Percentiles rank a stretch among this genome's conserved stretches.
These are phyloP conservation scores for Obba rivulosa DNA, from an alignment of 768 basidiomycete species.

Conservation along the genomic window DNA sequence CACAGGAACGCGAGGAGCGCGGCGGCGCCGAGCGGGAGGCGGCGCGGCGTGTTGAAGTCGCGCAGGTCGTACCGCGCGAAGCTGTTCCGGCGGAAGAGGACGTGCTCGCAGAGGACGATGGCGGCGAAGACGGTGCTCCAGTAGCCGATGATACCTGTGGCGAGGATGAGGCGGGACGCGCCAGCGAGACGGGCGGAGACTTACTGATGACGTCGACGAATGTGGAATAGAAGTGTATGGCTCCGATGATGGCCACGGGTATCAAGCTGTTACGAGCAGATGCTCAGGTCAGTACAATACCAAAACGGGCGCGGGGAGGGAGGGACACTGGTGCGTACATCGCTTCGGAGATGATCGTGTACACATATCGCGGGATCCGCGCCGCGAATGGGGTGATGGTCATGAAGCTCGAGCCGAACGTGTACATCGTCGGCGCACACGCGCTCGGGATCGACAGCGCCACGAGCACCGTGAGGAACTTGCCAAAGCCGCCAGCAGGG, in stretches of 20 bases:
- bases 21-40: slow-evolving; percentile 37
- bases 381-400: slow-evolving; percentile 27
- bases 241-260: slow-evolving; percentile 44
- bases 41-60: slow-evolving; percentile 29
- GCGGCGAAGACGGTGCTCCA: slow-evolving; percentile 34
- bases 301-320: background rate
- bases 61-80: slow-evolving; percentile 33
- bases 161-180: slow-evolving; percentile 1
- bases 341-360: slow-evolving; percentile 38
- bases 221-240: slow-evolving; percentile 37
- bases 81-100: slow-evolving; percentile 34
- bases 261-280: slow-evolving; percentile 31
- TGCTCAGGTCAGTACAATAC: background rate
- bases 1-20: slow-evolving; percentile 36
- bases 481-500: slow-evolving; percentile 39
- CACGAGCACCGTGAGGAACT: slow-evolving; percentile 43
- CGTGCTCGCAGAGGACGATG: slow-evolving; percentile 38
- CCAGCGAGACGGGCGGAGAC: slow-evolving; percentile 1
- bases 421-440: slow-evolving; percentile 56
- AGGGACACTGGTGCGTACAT: slow-evolving; percentile 29
- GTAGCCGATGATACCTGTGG: slow-evolving; percentile 39
- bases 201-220: slow-evolving; percentile 37
- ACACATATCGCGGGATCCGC: slow-evolving; percentile 41
- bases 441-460: slow-evolving; percentile 51
- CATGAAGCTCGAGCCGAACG: slow-evolving; percentile 43